Percentiles rank a stretch among this genome's conserved stretches.
Evolutionary conservation across 2,329 filamentous ascomycete genomes (phyloP).

Genomic region (Acrodontium crateriforme): DNA sequence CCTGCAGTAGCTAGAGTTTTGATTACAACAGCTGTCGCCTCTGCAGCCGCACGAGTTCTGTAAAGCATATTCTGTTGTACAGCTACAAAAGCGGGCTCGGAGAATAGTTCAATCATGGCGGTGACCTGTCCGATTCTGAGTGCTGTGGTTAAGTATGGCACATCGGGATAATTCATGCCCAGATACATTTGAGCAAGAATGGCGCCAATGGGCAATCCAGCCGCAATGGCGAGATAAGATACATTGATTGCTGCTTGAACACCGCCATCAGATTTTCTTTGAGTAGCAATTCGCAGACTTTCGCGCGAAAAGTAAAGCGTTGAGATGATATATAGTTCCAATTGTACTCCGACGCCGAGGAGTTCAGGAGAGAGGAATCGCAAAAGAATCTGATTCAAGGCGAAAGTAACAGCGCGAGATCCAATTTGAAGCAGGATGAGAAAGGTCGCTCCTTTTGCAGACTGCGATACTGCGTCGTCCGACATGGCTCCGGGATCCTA

Average conservation of each 20-base stretch:
- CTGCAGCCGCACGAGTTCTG: slow-evolving; percentile 64
- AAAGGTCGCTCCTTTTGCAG: slow-evolving; percentile 62
- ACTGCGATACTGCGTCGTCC: slow-evolving; percentile 25
- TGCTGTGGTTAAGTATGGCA: slow-evolving; percentile 49
- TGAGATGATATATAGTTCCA: slow-evolving; percentile 85
- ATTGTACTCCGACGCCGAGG: slow-evolving; percentile 72
- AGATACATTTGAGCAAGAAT: slow-evolving; percentile 57
- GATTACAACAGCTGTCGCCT: slow-evolving; percentile 65
- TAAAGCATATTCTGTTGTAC: slow-evolving; percentile 73
- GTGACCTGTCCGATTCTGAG: slow-evolving; percentile 42
- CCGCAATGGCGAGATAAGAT: slow-evolving; percentile 63
- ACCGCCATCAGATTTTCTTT: slow-evolving; percentile 44
- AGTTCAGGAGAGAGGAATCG: slow-evolving; percentile 75
- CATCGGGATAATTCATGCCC: slow-evolving; percentile 34
- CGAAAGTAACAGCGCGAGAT: slow-evolving; percentile 80
- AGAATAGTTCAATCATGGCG: slow-evolving; percentile 59
- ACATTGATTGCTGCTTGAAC: slow-evolving; percentile 76
- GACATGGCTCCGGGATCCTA: slow-evolving; percentile 13
- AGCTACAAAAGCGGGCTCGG: slow-evolving; percentile 80
- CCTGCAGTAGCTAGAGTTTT: slow-evolving; percentile 65
- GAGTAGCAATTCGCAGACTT: slow-evolving; percentile 78
- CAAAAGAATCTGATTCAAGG: slow-evolving; percentile 80
- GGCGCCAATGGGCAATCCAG: slow-evolving; percentile 39
- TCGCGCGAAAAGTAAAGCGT: slow-evolving; percentile 93
- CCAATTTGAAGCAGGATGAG: slow-evolving; percentile 77